Evolutionary conservation across 192 early-diverging fungal species (phyloP).

Genomic region (Gryganskiella cystojenkinii): DNA sequence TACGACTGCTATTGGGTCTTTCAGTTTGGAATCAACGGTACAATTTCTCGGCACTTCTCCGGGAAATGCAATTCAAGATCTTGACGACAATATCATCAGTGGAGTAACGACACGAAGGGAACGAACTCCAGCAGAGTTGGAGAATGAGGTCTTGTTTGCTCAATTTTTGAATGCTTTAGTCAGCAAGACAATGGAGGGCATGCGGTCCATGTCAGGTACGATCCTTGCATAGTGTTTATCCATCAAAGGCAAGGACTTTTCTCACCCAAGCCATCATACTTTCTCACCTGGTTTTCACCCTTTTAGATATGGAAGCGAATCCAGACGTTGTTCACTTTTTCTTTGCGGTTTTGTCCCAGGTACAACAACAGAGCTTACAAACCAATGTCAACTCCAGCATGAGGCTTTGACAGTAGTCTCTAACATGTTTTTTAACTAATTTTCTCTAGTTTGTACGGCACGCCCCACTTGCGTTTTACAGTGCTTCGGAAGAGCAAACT

Average conservation of each 20-base stretch:
- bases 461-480: slow-evolving; percentile 64
- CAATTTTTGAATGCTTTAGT: slow-evolving; percentile 44
- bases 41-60: neutral
- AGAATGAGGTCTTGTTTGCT: slow-evolving; percentile 33
- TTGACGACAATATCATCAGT: neutral
- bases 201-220: slow-evolving; percentile 52
- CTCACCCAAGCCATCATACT: neutral
- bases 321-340: slow-evolving; percentile 63
- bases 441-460: slow-evolving; percentile 54
- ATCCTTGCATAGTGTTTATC: neutral
- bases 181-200: slow-evolving; percentile 53
- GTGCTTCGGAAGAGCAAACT: slow-evolving; percentile 55
- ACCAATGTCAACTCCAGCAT: too few relatives aligned
- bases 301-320: slow-evolving; percentile 63
- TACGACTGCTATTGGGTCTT: slow-evolving; percentile 6
- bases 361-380: too few relatives aligned
- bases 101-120: neutral
- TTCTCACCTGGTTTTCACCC: neutral
- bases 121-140: slow-evolving; percentile 14
- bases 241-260: neutral
- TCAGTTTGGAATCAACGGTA: neutral
- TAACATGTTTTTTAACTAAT: neutral
- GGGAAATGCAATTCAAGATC: slow-evolving; percentile 9
- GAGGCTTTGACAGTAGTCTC: too few relatives aligned
- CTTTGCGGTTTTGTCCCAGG: slow-evolving; percentile 60